These are phyloP conservation scores for Skeletonema marinoi DNA, from an alignment of 108 stramenopile genomes.

Conservation along the genomic window DNA sequence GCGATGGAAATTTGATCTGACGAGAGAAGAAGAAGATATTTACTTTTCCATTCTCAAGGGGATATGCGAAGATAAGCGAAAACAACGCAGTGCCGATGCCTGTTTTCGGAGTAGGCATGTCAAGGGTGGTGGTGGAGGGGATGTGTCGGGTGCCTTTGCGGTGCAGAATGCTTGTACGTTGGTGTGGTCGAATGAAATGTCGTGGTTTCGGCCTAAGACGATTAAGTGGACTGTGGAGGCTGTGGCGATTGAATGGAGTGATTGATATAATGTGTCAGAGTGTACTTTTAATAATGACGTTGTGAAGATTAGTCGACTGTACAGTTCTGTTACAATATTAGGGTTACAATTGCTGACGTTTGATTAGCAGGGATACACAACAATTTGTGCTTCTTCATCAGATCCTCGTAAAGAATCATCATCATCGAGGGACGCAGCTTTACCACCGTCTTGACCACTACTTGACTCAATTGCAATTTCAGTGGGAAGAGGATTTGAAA, in stretches of 20 bases:
- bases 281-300: no score
- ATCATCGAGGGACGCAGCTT: no score
- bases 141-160: slow-evolving; percentile 76
- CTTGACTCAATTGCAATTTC: no score
- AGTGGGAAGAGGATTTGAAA: no score
- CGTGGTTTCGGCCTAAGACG: slow-evolving; percentile 85
- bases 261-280: slow-evolving; percentile 2
- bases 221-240: slow-evolving; percentile 78
- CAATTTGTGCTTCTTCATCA: no score
- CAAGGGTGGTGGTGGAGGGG: slow-evolving; percentile 80
- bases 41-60: slow-evolving; percentile 82
- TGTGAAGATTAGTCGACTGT: no score
- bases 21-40: slow-evolving; percentile 64
- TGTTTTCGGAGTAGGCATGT: slow-evolving; percentile 53
- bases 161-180: slow-evolving; percentile 78
- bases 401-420: no score
- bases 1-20: slow-evolving; percentile 89
- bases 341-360: no score
- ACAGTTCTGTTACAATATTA: no score
- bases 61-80: slow-evolving; percentile 56
- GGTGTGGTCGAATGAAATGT: slow-evolving; percentile 82
- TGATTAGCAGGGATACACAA: no score
- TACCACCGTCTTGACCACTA: no score
- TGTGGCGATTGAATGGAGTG: slow-evolving; percentile 62
- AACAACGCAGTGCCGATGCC: slow-evolving; percentile 58